Percentiles rank a stretch among this genome's conserved stretches.
phyloP scores from a whole-genome alignment of 768 basidiomycete species.

The Strobilomyces confusus region DNA sequence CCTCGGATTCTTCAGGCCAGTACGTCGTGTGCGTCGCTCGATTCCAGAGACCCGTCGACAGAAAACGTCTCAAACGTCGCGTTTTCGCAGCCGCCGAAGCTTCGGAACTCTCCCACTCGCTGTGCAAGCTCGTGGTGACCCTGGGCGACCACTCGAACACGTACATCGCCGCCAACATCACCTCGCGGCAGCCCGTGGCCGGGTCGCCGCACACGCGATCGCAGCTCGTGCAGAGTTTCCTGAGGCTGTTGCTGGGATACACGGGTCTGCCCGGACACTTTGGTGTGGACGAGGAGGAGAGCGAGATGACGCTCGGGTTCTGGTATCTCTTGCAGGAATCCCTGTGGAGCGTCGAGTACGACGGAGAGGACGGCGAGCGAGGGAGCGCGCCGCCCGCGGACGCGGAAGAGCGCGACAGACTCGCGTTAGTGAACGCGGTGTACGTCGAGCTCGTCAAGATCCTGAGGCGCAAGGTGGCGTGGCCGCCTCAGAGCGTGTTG shows the following conservation, averaged over 20 bases:
- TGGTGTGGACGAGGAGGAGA: slow-evolving; percentile 82
- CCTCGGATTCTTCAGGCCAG: slow-evolving; percentile 39
- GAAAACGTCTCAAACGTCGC: background rate
- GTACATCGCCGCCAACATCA: slow-evolving; percentile 70
- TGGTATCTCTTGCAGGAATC: slow-evolving; percentile 93
- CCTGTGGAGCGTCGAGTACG: slow-evolving; percentile 65
- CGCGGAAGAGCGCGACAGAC: slow-evolving; percentile 37
- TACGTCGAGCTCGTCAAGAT: slow-evolving; percentile 75
- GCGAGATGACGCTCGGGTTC: slow-evolving; percentile 81
- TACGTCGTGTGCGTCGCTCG: slow-evolving; percentile 31
- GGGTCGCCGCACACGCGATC: slow-evolving; percentile 38
- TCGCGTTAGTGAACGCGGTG: slow-evolving; percentile 62
- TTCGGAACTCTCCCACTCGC: slow-evolving; percentile 58
- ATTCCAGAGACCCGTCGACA: background rate
- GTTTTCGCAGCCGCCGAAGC: slow-evolving; percentile 26
- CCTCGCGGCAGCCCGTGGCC: slow-evolving; percentile 39
- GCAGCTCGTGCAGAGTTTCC: slow-evolving; percentile 63
- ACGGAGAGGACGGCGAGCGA: slow-evolving; percentile 32
- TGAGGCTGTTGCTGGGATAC: slow-evolving; percentile 67
- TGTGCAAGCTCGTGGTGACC: slow-evolving; percentile 78
- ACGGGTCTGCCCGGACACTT: slow-evolving; percentile 74
- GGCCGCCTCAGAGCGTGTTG: slow-evolving; percentile 48
- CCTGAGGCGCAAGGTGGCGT: slow-evolving; percentile 69
- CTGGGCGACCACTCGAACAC: slow-evolving; percentile 83
- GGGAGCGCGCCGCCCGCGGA: slow-evolving; percentile 15